These are phyloP conservation scores for Coniochaeta sp. DNA, from an alignment of 2,329 filamentous ascomycete genomes.

Conservation along the genomic window DNA sequence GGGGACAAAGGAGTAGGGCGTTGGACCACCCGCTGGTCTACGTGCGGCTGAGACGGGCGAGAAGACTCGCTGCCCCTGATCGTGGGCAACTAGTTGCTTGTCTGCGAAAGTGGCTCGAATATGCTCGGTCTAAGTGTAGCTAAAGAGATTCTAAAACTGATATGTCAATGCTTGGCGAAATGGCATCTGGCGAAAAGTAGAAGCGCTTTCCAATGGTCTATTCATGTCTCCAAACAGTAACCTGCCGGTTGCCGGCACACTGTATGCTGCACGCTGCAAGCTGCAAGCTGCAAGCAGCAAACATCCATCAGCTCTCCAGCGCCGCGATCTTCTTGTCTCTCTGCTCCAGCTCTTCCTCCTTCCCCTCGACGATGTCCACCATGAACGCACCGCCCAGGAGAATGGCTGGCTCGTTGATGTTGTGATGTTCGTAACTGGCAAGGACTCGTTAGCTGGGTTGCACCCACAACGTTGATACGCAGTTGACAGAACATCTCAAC, in stretches of 20 bases:
- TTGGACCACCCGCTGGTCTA: background rate
- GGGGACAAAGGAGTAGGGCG: conserved; percentile 30
- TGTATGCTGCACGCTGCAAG: background rate
- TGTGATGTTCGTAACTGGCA: conserved; percentile 72
- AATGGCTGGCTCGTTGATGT: conserved; percentile 70
- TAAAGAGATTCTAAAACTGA: background rate
- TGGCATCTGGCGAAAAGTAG: too few species aligned
- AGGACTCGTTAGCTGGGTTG: conserved; percentile 6
- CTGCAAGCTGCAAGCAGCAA: background rate
- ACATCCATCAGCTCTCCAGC: background rate
- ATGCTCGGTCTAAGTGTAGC: background rate
- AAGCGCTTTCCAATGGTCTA: background rate
- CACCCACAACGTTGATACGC: background rate
- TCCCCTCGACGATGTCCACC: conserved; percentile 29
- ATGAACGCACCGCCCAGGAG: conserved; percentile 67
- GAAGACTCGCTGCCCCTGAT: background rate
- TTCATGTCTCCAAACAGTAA: background rate
- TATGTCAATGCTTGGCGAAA: background rate
- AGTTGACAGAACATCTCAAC: conserved; percentile 11
- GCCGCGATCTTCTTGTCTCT: conserved; percentile 13
- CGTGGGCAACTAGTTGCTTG: background rate
- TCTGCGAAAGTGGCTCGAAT: background rate
- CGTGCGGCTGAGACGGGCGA: background rate
- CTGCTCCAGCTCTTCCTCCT: conserved; percentile 14
- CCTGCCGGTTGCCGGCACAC: background rate